These are phyloP conservation scores for Cinchona pubescens DNA, from an alignment of 257 asterid species.

Conservation along the genomic window DNA sequence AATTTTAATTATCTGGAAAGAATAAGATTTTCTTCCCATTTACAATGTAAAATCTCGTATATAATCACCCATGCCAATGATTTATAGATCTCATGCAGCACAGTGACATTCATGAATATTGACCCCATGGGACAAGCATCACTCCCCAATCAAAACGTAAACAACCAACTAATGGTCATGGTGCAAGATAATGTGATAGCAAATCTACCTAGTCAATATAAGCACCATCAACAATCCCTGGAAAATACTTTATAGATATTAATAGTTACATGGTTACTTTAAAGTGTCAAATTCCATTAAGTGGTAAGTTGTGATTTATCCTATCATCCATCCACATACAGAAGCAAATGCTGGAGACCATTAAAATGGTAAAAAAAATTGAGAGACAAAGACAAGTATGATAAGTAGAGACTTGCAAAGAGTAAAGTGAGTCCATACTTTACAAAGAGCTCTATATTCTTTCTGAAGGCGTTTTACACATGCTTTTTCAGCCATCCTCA, in stretches of 20 bases:
- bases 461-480: conserved; percentile 96
- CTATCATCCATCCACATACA: neutral
- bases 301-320: neutral
- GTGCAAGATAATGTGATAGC: too few relatives aligned
- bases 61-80: neutral
- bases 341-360: neutral
- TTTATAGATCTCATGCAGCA: neutral
- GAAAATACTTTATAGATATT: neutral
- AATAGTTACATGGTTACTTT: neutral
- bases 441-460: conserved; percentile 92
- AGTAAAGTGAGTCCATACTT: conserved; percentile 48
- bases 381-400: neutral
- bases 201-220: neutral
- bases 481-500: conserved; percentile 70
- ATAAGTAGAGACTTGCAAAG: neutral
- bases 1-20: neutral
- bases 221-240: neutral
- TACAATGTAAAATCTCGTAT: neutral
- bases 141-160: too few relatives aligned
- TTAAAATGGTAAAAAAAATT: neutral
- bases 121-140: too few relatives aligned
- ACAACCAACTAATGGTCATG: too few relatives aligned
- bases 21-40: neutral
- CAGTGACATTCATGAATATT: neutral
- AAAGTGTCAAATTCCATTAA: neutral